Percentiles rank a stretch among this genome's conserved stretches.
Evolutionary conservation across 129 eudicot species (phyloP).

Genomic region (Artemisia annua): DNA sequence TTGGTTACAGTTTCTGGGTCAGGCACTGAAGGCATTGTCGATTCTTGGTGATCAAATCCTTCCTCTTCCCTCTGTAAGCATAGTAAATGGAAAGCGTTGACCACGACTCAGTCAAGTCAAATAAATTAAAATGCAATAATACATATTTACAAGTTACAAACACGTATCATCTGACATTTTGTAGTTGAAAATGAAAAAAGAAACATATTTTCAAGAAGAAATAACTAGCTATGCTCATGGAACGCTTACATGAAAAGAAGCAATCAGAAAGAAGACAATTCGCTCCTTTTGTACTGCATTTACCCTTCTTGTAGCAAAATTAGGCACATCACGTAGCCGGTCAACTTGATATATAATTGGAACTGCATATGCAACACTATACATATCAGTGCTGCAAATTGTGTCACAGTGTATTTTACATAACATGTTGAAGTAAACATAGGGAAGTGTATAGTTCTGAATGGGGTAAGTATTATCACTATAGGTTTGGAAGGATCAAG

Average conservation of each 20-base stretch:
- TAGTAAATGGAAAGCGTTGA: conserved; percentile 2
- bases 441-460: conserved; percentile 12
- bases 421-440: conserved; percentile 2
- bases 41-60: conserved; percentile 82
- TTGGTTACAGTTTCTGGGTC: conserved; percentile 67
- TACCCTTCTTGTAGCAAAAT: conserved; percentile 88
- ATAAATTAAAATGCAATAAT: conserved; percentile 7
- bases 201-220: not conserved
- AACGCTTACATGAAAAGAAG: conserved; percentile 73
- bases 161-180: not conserved
- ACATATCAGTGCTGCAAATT: conserved; percentile 15
- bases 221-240: not conserved
- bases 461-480: not conserved
- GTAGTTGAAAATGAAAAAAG: not conserved
- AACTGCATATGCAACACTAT: conserved; percentile 44
- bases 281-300: conserved; percentile 83
- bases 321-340: conserved; percentile 74
- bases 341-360: conserved; percentile 88
- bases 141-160: conserved; percentile 11
- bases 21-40: conserved; percentile 71
- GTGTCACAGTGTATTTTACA: not conserved
- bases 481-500: conserved; percentile 7
- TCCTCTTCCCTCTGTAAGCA: conserved; percentile 65
- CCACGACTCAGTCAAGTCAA: conserved; percentile 2
- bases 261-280: conserved; percentile 74